Percentiles rank a stretch among this genome's conserved stretches.
Evolutionary conservation across 306 rosid genomes (phyloP).

Genomic region (Urtica urens): DNA sequence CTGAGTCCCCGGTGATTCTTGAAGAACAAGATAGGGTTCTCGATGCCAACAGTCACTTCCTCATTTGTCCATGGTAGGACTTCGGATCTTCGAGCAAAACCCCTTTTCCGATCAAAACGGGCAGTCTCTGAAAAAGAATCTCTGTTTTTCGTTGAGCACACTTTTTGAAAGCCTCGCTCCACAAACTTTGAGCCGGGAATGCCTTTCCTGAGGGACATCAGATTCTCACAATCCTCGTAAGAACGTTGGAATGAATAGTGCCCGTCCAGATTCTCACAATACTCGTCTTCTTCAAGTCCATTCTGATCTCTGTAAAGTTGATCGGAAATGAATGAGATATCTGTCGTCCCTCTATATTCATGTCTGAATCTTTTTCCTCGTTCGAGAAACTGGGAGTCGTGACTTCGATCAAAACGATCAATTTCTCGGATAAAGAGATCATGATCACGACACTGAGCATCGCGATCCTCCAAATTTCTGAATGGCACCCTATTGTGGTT

Average conservation of each 20-base stretch:
- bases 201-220: slow-evolving; percentile 16
- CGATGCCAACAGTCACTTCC: slow-evolving; percentile 13
- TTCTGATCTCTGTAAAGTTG: too few relatives aligned
- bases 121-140: slow-evolving; percentile 18
- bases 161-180: slow-evolving; percentile 17
- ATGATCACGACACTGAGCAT: slow-evolving; percentile 20
- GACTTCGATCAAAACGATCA: slow-evolving; percentile 16
- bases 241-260: slow-evolving; percentile 12
- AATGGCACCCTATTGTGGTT: slow-evolving; percentile 18
- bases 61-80: slow-evolving; percentile 35
- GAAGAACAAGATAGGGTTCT: slow-evolving; percentile 17
- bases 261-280: slow-evolving; percentile 13
- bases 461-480: slow-evolving; percentile 19
- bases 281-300: slow-evolving; percentile 29
- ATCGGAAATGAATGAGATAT: too few relatives aligned
- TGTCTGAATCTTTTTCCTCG: slow-evolving; percentile 19
- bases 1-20: slow-evolving; percentile 17
- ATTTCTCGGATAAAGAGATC: slow-evolving; percentile 20
- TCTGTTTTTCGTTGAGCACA: slow-evolving; percentile 26
- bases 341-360: too few relatives aligned
- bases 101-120: slow-evolving; percentile 15
- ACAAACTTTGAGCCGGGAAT: slow-evolving; percentile 19
- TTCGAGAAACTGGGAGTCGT: slow-evolving; percentile 21
- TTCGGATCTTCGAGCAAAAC: slow-evolving; percentile 23
- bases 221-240: neutral